These are phyloP conservation scores for Neopestalotiopsis rosae DNA, from an alignment of 2,329 filamentous ascomycete genomes.

Conservation along the genomic window DNA sequence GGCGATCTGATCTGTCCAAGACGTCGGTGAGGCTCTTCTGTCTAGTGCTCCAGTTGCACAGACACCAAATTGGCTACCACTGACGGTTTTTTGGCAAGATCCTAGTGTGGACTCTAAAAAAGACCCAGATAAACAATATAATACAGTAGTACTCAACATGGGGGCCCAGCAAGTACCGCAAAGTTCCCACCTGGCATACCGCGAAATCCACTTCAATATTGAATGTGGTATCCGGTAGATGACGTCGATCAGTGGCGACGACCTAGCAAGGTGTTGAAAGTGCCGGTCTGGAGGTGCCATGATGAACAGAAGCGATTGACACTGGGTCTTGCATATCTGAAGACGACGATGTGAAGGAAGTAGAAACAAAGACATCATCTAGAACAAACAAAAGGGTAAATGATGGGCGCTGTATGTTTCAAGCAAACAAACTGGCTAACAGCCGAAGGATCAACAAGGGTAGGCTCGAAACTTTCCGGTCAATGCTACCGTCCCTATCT, in stretches of 20 bases:
- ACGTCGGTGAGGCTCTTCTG: neutral
- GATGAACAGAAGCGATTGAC: neutral
- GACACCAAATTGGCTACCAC: neutral
- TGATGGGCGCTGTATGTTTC: neutral
- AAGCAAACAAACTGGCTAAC: neutral
- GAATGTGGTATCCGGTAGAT: neutral
- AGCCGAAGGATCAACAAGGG: neutral
- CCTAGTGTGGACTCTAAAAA: neutral
- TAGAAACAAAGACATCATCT: neutral
- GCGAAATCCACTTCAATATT: neutral
- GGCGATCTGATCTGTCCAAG: neutral
- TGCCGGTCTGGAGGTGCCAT: neutral
- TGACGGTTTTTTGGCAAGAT: neutral
- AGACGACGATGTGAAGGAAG: neutral
- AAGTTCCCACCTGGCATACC: neutral
- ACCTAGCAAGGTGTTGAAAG: neutral
- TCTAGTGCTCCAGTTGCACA: neutral
- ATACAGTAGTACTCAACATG: neutral
- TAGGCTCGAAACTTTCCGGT: neutral
- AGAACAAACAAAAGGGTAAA: neutral
- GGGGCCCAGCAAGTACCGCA: neutral
- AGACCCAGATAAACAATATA: neutral
- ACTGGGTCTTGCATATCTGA: neutral
- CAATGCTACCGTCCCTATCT: neutral
- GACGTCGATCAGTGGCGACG: neutral